These are phyloP conservation scores for Microbotryum intermedium DNA, from an alignment of 1,284 basidiomycete species.

Conservation along the genomic window DNA sequence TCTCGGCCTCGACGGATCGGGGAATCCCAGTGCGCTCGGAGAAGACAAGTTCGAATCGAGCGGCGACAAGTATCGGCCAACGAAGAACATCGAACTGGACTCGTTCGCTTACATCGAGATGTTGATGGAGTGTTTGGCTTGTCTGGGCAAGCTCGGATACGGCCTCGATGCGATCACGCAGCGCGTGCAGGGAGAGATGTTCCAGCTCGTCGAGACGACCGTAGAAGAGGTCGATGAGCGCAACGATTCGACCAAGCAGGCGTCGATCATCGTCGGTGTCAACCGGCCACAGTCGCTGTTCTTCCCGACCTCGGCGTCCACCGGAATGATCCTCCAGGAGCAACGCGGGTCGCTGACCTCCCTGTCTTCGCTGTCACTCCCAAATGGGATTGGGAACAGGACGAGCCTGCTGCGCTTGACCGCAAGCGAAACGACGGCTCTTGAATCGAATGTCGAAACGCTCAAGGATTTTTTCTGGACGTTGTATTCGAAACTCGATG, in stretches of 20 bases:
- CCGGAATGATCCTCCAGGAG: not conserved
- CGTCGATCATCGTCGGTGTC: not conserved
- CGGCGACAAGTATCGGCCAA: not conserved
- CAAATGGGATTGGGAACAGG: constrained; percentile 4
- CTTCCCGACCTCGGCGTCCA: not conserved
- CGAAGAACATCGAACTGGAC: constrained; percentile 74
- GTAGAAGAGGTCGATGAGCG: constrained; percentile 86
- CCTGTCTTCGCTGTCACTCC: constrained; percentile 7
- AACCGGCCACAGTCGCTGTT: constrained; percentile 3
- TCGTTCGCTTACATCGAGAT: constrained; percentile 92
- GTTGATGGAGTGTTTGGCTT: constrained; percentile 81
- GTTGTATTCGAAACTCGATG: constrained; percentile 89
- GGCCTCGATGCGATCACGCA: constrained; percentile 79
- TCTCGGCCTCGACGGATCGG: too few relatives aligned
- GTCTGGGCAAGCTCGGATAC: constrained; percentile 76
- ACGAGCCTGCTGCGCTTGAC: constrained; percentile 54
- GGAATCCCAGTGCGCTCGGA: not conserved
- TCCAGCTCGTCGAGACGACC: constrained; percentile 73
- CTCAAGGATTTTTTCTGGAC: constrained; percentile 95
- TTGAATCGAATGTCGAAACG: constrained; percentile 67
- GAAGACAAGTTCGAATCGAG: not conserved
- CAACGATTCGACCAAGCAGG: constrained; percentile 25
- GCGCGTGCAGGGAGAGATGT: constrained; percentile 75
- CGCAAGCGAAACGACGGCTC: constrained; percentile 61
- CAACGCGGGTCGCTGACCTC: constrained; percentile 8